Base-by-base conservation (phyloP, 768 basidiomycete species). In the Phaffia tasmanica region DNA sequence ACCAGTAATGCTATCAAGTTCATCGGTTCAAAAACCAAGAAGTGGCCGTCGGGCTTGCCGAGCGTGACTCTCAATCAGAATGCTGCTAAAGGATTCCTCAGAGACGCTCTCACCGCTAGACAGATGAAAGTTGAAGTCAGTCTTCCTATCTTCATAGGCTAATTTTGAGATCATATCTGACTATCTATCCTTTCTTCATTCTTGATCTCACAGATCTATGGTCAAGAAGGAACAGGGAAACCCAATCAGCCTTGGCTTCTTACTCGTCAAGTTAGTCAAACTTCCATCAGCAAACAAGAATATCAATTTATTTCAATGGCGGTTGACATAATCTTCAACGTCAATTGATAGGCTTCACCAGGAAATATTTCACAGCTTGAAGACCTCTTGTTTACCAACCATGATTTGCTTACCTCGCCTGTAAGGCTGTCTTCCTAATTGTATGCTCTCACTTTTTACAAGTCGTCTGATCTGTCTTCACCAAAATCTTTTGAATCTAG, bases 111-210 rank as follows among this genome's bases (percentile, higher is more conserved):
- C 66, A 98, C 95, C 3, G 79, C 82, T 35, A 88, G 85, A 75
- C 94, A 98, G 77, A 82, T 99, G 68, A 82, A 88, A 56, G 83
- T 98, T 5, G 92, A 99, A 75, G 94, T 99, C 57, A 94, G 89
- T 85, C 79, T 77, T 54, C 84, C 85, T 73, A 92, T 91, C 77
- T 85, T 86, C 84, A 89, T 84, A 81, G 64, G 6, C 3, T 51
- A 3, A 47, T 25, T 46, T 27, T 47, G 65, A 21, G 32, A 51
- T 47, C 35, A 11, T 7, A 57, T 25, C 27, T 29, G 35, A 66
- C 32, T 11, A 19, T 27, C 50, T 8, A n/a, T 30, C n/a, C 61
- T 15, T 23, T 48, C 3, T 50, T 19, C 25, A 16, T 29, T 18
- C 46, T n/a, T 30, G n/a, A 56, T 18, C 23, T 62, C 9, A 32